Evolutionary conservation across 140 eudicot species (phyloP), one percentile per base, ranked within the genome.

Genomic region (Bidens hawaiensis): DNA sequence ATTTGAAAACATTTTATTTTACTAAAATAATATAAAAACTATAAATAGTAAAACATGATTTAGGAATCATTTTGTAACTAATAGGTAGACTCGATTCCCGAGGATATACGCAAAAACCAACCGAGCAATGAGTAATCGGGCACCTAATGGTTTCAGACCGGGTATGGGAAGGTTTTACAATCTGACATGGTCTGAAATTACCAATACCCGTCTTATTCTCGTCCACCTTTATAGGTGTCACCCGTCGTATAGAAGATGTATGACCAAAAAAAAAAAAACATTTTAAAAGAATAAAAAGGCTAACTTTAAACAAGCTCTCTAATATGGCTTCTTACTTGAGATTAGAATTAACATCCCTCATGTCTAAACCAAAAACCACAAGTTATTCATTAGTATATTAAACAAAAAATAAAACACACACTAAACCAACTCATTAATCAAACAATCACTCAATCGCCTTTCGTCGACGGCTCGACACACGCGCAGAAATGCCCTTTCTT

Each of bases 401-500:
- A 46, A 57, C 43, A 60, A 40, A 69, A 34, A 34, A 12, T n/a
- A 38, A 38, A 36, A 55, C 60, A 62, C 76, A 24, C 69, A 57
- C 78, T 74, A 67, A 41, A 67, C 50, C 54, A 67, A 72, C 56
- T 52, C 50, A 31, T 63, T 62, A 76, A 36, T 3, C 1, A 50
- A 5, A n/a, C 19, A 50, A 5, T 7, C 19, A 49, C 62, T 12
- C 47, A 82, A 68, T 93, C 96, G 65, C 87, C 90, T 41, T 52
- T 77, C 0, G 96, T 81, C 36, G 84, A 64, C 60, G 96, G 96
- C 70, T 84, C 83, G 8, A 93, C 87, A 53, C 99, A 93, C 14
- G 83, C 89, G 53, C 99, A 93, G 63, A 93, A 88, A 28, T 73
- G 76, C 4, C 74, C 65, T 62, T 81, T 87, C 81, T 85, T 91